Evolutionary conservation across 2,329 filamentous ascomycete genomes (phyloP), one percentile per base, ranked within the genome.

Genomic region (Exserohilum turcica): DNA sequence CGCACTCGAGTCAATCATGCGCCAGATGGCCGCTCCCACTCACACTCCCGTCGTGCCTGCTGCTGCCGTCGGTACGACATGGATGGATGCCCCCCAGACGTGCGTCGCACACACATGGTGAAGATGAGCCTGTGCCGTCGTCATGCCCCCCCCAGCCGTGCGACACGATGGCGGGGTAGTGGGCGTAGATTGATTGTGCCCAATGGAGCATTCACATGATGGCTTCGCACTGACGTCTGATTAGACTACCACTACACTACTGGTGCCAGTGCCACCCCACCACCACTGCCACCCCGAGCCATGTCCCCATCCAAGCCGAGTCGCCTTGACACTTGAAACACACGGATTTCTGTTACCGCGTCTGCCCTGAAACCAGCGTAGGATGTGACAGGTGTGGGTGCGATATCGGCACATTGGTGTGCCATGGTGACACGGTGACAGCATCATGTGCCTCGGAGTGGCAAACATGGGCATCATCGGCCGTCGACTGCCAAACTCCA

Each of bases 371-470:
- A 48, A 32, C 44, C 48, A 18, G 21, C 40, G 16, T n/a, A 36
- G 52, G n/a, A n/a, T n/a, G 24, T 49, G 12, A 35, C 36, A 31
- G 32, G 38, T 57, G 57, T 60, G 58, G 32, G 38, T 57, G 57
- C 62, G 58, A 59, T 51, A 51, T 63, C 62, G 60, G 56, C 56
- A 40, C 9, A 18, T 16, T 28, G 27, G 15, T 52, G 53, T 57
- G 19, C 39, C 4, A 62, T 46, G 12, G 48, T 48, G 32, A 47
- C 45, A 62, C 48, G 12, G 48, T 48, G 32, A 47, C 45, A 46
- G 35, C 19, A 24, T 31, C 32, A 36, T 33, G 29, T 35, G 15
- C 33, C 8, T 33, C 12, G 13, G 6, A 18, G 24, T 27, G 28
- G 40, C 32, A 12, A 37, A 27, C 24, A 19, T 29, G 13, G 28